These are phyloP conservation scores for Phytophthora quininea DNA, from an alignment of 352 stramenopile genomes.

Conservation along the genomic window DNA sequence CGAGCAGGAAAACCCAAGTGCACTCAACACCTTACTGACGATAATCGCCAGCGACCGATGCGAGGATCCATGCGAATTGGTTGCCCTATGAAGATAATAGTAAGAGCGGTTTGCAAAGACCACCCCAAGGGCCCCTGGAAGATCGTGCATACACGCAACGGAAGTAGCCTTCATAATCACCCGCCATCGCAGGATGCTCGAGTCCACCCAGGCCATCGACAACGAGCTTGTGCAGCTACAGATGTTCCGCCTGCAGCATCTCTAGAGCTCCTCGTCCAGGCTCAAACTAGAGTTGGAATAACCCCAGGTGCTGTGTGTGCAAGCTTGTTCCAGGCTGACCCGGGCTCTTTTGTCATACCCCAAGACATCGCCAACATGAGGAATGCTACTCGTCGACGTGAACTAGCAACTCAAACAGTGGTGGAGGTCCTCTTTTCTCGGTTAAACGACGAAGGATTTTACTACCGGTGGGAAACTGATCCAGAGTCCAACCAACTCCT, in stretches of 20 bases:
- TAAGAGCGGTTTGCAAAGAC: slow-evolving; percentile 6
- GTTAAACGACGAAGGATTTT: slow-evolving; percentile 2
- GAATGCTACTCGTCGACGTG: background rate
- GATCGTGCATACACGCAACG: slow-evolving; percentile 18
- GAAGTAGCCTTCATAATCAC: slow-evolving; percentile 17
- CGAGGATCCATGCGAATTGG: slow-evolving; percentile 14
- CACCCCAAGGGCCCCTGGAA: slow-evolving; percentile 8
- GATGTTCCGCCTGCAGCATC: background rate
- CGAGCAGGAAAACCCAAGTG: too few relatives aligned
- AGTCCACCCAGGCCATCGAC: slow-evolving; percentile 9
- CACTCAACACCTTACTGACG: too few relatives aligned
- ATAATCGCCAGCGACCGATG: background rate
- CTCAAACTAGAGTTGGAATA: slow-evolving; percentile 6
- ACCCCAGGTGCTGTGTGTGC: background rate
- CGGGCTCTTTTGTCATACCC: slow-evolving; percentile 9
- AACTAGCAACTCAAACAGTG: background rate
- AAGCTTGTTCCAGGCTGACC: slow-evolving; percentile 7
- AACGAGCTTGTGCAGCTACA: slow-evolving; percentile 5
- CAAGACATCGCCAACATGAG: slow-evolving; percentile 6
- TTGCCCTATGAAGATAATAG: slow-evolving; percentile 11
- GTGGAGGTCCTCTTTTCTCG: slow-evolving; percentile 9
- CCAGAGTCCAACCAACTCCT: background rate
- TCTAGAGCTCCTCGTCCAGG: background rate
- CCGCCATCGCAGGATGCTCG: slow-evolving; percentile 4
- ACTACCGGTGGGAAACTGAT: slow-evolving; percentile 5